phyloP scores from a whole-genome alignment of 306 rosid species.

The Castanea crenata region DNA sequence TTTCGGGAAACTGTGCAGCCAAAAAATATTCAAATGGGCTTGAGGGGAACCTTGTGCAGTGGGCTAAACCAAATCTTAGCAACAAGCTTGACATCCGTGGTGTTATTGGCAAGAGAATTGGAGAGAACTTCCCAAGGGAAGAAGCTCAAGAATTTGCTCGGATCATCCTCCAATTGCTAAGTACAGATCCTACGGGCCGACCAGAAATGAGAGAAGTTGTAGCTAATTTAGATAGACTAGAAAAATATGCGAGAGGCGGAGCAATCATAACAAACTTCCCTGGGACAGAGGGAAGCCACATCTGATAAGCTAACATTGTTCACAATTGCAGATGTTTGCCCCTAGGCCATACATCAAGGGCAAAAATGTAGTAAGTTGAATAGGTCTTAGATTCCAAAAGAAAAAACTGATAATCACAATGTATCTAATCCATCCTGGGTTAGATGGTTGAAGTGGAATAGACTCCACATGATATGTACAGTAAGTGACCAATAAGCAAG shows the following conservation, averaged over 20 bases:
- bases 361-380: no score
- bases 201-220: conserved; percentile 42
- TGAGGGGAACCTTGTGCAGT: conserved; percentile 28
- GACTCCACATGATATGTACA: background rate
- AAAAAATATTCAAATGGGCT: conserved; percentile 32
- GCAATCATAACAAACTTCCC: background rate
- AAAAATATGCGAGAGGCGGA: background rate
- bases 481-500: background rate
- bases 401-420: background rate
- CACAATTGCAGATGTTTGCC: no score
- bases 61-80: conserved; percentile 33
- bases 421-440: background rate
- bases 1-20: conserved; percentile 28
- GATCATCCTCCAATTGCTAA: conserved; percentile 33
- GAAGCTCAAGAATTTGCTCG: conserved; percentile 30
- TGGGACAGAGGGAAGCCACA: background rate
- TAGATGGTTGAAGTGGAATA: background rate
- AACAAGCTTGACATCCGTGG: conserved; percentile 7
- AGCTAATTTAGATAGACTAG: conserved; percentile 23
- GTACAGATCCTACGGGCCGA: conserved; percentile 15
- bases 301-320: background rate
- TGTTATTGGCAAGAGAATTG: conserved; percentile 30
- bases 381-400: background rate
- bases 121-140: conserved; percentile 26
- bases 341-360: no score